Conservation (phyloP, 2,329 filamentous ascomycete genomes). For the Fusarium virguliforme region DNA sequence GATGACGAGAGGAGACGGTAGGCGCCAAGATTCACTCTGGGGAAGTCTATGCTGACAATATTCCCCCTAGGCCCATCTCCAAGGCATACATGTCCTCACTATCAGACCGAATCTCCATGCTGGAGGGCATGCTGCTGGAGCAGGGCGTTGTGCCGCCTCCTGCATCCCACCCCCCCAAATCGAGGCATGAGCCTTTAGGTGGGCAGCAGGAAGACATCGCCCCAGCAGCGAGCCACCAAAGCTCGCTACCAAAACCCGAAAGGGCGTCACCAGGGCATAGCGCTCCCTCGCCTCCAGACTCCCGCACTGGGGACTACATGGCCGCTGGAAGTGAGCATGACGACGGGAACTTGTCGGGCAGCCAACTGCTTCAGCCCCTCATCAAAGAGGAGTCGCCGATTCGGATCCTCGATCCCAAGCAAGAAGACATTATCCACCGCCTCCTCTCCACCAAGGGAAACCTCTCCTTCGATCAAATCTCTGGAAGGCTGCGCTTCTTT, state of each 20-base stretch:
- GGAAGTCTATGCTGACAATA: conserved; percentile 17
- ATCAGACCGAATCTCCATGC: conserved; percentile 67
- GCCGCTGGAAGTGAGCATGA: conserved; percentile 50
- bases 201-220: conserved; percentile 49
- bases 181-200: conserved; percentile 57
- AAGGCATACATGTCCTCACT: conserved; percentile 72
- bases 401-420: conserved; percentile 59
- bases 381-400: conserved; percentile 55
- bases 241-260: conserved; percentile 26
- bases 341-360: conserved; percentile 39
- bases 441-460: conserved; percentile 66
- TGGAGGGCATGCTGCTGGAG: conserved; percentile 68
- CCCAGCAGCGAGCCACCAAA: conserved; percentile 10
- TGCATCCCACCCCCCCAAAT: conserved; percentile 69
- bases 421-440: conserved; percentile 65
- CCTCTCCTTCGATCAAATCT: conserved; percentile 67
- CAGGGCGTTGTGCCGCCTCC: conserved; percentile 66
- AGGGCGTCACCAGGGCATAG: conserved; percentile 42
- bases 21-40: conserved; percentile 23
- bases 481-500: conserved; percentile 67
- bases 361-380: conserved; percentile 43
- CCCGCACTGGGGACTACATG: conserved; percentile 54
- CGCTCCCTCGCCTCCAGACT: conserved; percentile 54
- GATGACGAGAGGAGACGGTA: conserved; percentile 71
- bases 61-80: conserved; percentile 65